A percentile compares a stretch with the other conserved stretches of the same genome.
Evolutionary conservation across 768 basidiomycete species (phyloP).

Genomic region (Tremella mesenterica): DNA sequence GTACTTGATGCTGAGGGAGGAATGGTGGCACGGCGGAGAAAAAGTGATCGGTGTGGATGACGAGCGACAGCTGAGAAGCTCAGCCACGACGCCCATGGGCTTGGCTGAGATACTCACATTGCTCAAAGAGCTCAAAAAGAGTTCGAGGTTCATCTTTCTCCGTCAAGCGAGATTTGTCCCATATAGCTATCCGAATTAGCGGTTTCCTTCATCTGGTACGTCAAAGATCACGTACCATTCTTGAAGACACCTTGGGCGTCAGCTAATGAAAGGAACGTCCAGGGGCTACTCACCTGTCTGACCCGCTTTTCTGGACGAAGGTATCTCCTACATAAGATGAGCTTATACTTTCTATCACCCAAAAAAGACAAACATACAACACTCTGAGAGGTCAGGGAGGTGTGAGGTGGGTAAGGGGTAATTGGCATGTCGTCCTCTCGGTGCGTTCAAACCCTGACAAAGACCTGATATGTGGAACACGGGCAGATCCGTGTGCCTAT

Average conservation of each 20-base stretch:
- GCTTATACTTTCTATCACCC: not conserved
- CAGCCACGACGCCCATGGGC: not conserved
- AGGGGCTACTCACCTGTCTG: slow-evolving; percentile 20
- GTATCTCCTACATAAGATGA: slow-evolving; percentile 15
- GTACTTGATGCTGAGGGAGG: slow-evolving; percentile 15
- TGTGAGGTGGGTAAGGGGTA: slow-evolving; percentile 21
- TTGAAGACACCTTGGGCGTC: slow-evolving; percentile 18
- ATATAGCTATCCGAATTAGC: slow-evolving; percentile 14
- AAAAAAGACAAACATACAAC: slow-evolving; percentile 21
- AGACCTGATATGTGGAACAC: no score
- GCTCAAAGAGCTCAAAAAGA: slow-evolving; percentile 38
- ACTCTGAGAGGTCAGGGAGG: slow-evolving; percentile 31
- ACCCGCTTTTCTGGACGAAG: slow-evolving; percentile 17
- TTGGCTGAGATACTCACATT: slow-evolving; percentile 17
- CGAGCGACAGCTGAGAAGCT: slow-evolving; percentile 34
- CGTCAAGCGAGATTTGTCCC: slow-evolving; percentile 11
- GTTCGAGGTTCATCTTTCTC: slow-evolving; percentile 25
- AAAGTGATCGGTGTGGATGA: slow-evolving; percentile 31
- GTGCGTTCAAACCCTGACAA: no score
- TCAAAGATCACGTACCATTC: slow-evolving; percentile 13
- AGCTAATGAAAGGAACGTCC: not conserved
- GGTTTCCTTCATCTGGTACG: not conserved
- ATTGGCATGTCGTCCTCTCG: slow-evolving; percentile 21
- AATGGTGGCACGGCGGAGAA: slow-evolving; percentile 27
- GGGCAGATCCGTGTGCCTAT: no score